These are phyloP conservation scores for Acanthamoeba triangularis DNA, from an alignment of 208 protist species.

Conservation along the genomic window DNA sequence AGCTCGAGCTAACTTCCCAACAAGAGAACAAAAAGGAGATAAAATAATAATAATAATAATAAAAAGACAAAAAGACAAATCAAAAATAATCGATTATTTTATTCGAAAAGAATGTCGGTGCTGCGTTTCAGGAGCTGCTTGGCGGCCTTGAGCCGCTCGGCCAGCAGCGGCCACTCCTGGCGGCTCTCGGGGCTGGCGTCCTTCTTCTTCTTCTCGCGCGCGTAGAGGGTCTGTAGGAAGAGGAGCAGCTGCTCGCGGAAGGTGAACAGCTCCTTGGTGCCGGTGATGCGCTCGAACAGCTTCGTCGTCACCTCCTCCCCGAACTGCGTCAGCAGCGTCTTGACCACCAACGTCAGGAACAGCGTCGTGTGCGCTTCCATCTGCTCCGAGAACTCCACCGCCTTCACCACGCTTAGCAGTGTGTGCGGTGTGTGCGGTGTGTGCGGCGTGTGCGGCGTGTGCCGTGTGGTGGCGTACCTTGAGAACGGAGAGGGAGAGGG, in stretches of 20 bases:
- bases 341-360: conserved; percentile 20
- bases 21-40: too few relatives aligned
- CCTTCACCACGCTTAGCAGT: neutral
- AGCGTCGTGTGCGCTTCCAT: conserved; percentile 31
- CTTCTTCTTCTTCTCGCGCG: neutral
- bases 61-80: too few relatives aligned
- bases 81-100: too few relatives aligned
- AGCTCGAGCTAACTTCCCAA: too few relatives aligned
- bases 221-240: conserved; percentile 18
- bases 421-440: neutral
- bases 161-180: neutral
- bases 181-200: neutral
- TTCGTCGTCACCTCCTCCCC: neutral
- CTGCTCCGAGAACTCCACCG: neutral
- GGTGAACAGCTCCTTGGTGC: conserved; percentile 32
- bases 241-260: conserved; percentile 50
- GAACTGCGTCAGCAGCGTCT: conserved; percentile 27
- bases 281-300: conserved; percentile 51
- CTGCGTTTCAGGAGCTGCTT: neutral
- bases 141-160: neutral
- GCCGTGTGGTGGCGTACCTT: neutral
- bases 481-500: conserved; percentile 64
- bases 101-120: neutral
- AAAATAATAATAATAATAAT: too few relatives aligned
- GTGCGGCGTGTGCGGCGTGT: neutral